These are phyloP conservation scores for Gossypium sturtianum DNA, from an alignment of 345 rosid species.

Conservation along the genomic window DNA sequence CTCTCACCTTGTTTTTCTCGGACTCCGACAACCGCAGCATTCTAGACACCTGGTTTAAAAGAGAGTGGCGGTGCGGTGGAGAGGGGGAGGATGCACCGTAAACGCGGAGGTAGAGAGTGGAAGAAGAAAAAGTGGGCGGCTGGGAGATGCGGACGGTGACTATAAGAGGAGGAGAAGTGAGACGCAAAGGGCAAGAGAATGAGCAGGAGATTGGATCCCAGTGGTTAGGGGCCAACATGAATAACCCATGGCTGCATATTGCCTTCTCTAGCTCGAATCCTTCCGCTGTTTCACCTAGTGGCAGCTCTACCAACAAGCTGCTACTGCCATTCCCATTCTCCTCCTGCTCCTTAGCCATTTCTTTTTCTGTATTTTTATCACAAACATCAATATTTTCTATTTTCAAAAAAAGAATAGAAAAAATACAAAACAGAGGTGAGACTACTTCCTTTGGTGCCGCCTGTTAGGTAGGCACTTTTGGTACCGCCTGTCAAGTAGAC, in stretches of 20 bases:
- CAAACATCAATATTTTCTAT: too few species aligned
- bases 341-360: not conserved
- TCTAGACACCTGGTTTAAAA: slow-evolving; percentile 37
- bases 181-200: slow-evolving; percentile 40
- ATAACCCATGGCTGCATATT: slow-evolving; percentile 53
- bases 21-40: slow-evolving; percentile 39
- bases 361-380: not conserved
- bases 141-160: slow-evolving; percentile 37
- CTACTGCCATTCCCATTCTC: not conserved
- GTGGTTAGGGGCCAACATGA: slow-evolving; percentile 46
- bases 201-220: slow-evolving; percentile 40
- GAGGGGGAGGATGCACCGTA: slow-evolving; percentile 21
- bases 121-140: slow-evolving; percentile 5
- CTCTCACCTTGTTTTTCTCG: slow-evolving; percentile 28
- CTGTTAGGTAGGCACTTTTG: too few species aligned
- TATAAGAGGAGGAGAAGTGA: slow-evolving; percentile 2
- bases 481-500: too few species aligned
- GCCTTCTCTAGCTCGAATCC: slow-evolving; percentile 35
- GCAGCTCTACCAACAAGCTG: slow-evolving; percentile 8
- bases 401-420: too few species aligned
- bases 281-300: not conserved
- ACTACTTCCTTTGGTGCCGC: too few species aligned
- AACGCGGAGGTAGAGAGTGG: slow-evolving; percentile 26
- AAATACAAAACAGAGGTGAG: too few species aligned
- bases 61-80: slow-evolving; percentile 10